Evolutionary conservation across 2,329 filamentous ascomycete genomes (phyloP), one percentile per base, ranked within the genome.

Genomic region (Aspergillus sojae): DNA sequence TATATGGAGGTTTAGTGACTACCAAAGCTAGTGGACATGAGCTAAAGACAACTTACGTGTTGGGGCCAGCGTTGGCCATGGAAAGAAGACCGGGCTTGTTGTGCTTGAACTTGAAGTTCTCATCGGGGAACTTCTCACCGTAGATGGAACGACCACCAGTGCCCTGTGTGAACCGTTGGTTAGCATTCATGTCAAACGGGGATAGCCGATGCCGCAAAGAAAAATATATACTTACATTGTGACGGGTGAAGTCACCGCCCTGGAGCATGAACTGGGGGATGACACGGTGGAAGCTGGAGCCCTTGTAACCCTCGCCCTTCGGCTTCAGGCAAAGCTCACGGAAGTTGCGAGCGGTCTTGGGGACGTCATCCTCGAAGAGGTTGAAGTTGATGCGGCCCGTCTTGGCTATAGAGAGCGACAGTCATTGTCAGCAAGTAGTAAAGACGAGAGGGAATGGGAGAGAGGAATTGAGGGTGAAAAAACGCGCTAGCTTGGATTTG

Each of bases 221-320:
- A 26, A 32, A 30, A 2, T 14, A 26, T 45, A 50, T 62, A 83
- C 91, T 80, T 85, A 96, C 93, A 82, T 96, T 95, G 78, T 89
- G 88, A 78, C 91, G 91, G 82, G 93, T 96, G 85, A 96, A 96
- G 87, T 96, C 93, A 87, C 93, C 93, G 80, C 93, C 93, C 87
- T 96, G 93, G 74, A 96, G 90, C 93, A 96, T 96, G 87, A 96
- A 96, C 63, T 92, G 81, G 72, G 91, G 91, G 82, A 96, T 96
- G 82, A 97, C 90, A 74, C 93, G 92, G 88, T 97, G 93, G 90
- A 96, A 96, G 71, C 86, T 85, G 73, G 92, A 95, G 77, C 88
- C 88, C 80, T 87, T 81, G 86, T 96, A 97, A 73, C 92, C 92
- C 80, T 91, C 89, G 77, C 91, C 92, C 83, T 92, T 88, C 85